phyloP scores from a whole-genome alignment of 345 rosid species.

The Brassica carinata region DNA sequence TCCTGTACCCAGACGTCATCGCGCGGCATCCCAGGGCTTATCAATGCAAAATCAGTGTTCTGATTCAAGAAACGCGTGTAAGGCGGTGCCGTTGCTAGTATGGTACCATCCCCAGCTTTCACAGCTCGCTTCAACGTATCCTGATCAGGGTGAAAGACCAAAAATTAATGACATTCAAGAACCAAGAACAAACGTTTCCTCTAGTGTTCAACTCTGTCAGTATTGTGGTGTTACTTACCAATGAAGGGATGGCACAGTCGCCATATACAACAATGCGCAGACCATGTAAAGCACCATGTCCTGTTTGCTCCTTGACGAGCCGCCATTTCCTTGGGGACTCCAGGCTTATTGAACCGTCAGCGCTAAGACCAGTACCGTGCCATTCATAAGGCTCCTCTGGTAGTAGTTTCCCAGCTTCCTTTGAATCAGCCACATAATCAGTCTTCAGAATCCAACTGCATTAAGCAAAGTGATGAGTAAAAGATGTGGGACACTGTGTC shows the following conservation, averaged over 20 bases:
- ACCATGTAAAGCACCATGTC: slow-evolving; percentile 90
- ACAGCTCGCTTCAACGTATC: slow-evolving; percentile 91
- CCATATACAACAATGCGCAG: slow-evolving; percentile 80
- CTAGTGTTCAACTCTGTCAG: not conserved
- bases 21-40: slow-evolving; percentile 75
- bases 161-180: not conserved
- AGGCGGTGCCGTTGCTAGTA: slow-evolving; percentile 95
- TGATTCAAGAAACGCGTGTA: slow-evolving; percentile 74
- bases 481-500: too few relatives aligned
- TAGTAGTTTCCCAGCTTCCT: slow-evolving; percentile 72
- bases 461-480: slow-evolving; percentile 15
- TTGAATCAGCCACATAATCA: slow-evolving; percentile 72
- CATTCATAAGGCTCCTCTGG: slow-evolving; percentile 87
- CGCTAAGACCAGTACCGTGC: slow-evolving; percentile 69
- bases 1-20: slow-evolving; percentile 84
- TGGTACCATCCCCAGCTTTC: slow-evolving; percentile 91
- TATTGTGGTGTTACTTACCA: slow-evolving; percentile 56
- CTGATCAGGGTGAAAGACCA: slow-evolving; percentile 41
- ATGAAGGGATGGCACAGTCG: slow-evolving; percentile 81
- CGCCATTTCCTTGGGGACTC: slow-evolving; percentile 96
- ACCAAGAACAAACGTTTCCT: slow-evolving; percentile 2
- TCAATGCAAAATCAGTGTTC: slow-evolving; percentile 74
- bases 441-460: slow-evolving; percentile 95
- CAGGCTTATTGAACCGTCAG: slow-evolving; percentile 79
- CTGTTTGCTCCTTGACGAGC: slow-evolving; percentile 71